Percentiles rank a stretch among this genome's conserved stretches.
Conservation (phyloP, 805 yeast species). For the Myxozyma lipomycoides region DNA sequence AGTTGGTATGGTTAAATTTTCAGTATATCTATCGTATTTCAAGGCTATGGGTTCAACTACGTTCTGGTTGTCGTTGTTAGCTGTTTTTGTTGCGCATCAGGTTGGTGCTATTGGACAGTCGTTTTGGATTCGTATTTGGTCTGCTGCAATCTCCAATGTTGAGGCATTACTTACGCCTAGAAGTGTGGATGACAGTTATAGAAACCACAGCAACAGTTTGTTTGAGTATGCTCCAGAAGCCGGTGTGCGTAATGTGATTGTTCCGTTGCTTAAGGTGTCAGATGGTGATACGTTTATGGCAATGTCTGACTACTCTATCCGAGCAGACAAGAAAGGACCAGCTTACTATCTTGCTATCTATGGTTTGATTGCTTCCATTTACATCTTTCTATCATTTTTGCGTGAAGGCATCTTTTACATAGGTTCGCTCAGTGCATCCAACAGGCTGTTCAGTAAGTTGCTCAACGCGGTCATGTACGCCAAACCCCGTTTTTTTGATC, state of each 20-base stretch:
- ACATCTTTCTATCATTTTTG: conserved; percentile 46
- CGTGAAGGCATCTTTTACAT: conserved; percentile 52
- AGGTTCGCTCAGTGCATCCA: conserved; percentile 77
- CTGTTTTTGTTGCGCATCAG: conserved; percentile 56
- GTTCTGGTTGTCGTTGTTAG: conserved; percentile 49
- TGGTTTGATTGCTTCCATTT: conserved; percentile 62
- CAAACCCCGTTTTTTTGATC: conserved; percentile 81
- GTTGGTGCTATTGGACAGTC: conserved; percentile 64
- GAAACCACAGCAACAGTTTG: neutral
- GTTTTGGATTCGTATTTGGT: conserved; percentile 89
- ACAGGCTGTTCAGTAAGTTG: conserved; percentile 62
- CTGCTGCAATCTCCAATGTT: conserved; percentile 35
- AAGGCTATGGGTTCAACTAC: conserved; percentile 61
- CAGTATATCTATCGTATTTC: conserved; percentile 68
- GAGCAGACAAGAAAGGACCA: conserved; percentile 9
- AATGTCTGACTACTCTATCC: neutral
- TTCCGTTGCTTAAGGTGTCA: conserved; percentile 2
- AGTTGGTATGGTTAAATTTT: conserved; percentile 72
- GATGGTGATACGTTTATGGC: neutral
- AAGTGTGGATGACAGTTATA: neutral
- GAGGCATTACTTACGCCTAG: conserved; percentile 4
- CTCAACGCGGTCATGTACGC: conserved; percentile 70
- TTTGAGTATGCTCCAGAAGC: conserved; percentile 14
- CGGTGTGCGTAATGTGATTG: conserved; percentile 15
- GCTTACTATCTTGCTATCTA: conserved; percentile 64